A percentile compares a stretch with the other conserved stretches of the same genome.
Conservation (phyloP, 2,329 filamentous ascomycete genomes). For the Teratosphaeria nubilosa region DNA sequence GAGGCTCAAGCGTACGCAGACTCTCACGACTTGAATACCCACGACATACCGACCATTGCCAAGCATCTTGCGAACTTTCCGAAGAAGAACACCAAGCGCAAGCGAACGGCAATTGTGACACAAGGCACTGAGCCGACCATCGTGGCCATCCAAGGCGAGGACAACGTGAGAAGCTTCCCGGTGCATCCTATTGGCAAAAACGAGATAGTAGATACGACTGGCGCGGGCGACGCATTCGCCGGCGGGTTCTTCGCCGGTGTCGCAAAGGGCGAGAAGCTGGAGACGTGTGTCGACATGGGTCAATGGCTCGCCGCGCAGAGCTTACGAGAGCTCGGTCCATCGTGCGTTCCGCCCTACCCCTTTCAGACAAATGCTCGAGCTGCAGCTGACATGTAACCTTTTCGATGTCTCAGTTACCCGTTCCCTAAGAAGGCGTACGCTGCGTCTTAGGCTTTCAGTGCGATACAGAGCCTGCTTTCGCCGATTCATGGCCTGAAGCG, state of each 20-base stretch:
- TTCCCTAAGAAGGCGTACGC: slow-evolving; percentile 30
- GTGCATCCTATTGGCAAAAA: slow-evolving; percentile 69
- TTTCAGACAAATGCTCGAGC: background rate
- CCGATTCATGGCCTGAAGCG: background rate
- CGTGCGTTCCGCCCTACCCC: slow-evolving; percentile 52
- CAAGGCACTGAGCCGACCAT: slow-evolving; percentile 89
- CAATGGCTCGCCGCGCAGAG: slow-evolving; percentile 93
- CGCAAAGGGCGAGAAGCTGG: slow-evolving; percentile 70
- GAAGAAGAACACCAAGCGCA: slow-evolving; percentile 80
- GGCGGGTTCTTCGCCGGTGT: slow-evolving; percentile 87
- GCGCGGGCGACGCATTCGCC: slow-evolving; percentile 90
- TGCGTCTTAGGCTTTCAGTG: background rate
- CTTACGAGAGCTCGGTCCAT: slow-evolving; percentile 90
- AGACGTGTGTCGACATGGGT: slow-evolving; percentile 75
- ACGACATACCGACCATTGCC: slow-evolving; percentile 75
- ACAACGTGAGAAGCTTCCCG: slow-evolving; percentile 61
- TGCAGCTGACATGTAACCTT: background rate
- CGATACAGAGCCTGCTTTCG: background rate
- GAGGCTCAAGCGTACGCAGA: slow-evolving; percentile 84
- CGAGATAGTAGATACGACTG: slow-evolving; percentile 91
- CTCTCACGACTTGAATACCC: slow-evolving; percentile 61
- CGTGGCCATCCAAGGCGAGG: slow-evolving; percentile 55
- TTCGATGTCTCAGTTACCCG: slow-evolving; percentile 20
- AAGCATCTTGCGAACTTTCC: slow-evolving; percentile 76
- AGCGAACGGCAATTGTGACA: slow-evolving; percentile 82